Conservation (phyloP, 331 rosid genomes). For the Saraca asoca region DNA sequence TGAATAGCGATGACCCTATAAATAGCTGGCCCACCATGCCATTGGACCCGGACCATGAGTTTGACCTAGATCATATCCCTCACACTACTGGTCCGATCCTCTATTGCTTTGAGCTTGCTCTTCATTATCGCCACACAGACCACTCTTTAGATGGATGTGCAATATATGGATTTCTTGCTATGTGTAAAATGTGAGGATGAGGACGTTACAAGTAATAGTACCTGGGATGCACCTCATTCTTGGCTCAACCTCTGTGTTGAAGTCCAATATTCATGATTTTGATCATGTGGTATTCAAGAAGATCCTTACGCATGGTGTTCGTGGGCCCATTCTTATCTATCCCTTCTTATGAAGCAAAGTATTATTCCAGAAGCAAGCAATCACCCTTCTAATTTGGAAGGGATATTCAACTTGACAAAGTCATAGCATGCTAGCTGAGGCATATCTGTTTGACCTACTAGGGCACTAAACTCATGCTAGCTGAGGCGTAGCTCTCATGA, state of each 20-base stretch:
- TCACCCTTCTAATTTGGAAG: too few species aligned
- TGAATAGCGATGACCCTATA: slow-evolving; percentile 50
- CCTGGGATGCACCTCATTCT: slow-evolving; percentile 92
- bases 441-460: too few species aligned
- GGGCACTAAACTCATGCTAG: too few species aligned
- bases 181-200: slow-evolving; percentile 89
- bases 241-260: slow-evolving; percentile 87
- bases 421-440: too few species aligned
- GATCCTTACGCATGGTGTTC: slow-evolving; percentile 74
- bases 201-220: slow-evolving; percentile 61
- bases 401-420: too few species aligned
- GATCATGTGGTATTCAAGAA: slow-evolving; percentile 66
- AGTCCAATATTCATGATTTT: too few species aligned
- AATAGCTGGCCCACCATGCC: slow-evolving; percentile 64
- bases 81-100: slow-evolving; percentile 51
- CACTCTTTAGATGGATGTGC: slow-evolving; percentile 50
- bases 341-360: slow-evolving; percentile 76
- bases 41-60: slow-evolving; percentile 38
- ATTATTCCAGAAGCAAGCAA: too few species aligned
- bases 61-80: slow-evolving; percentile 44
- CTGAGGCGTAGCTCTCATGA: too few species aligned
- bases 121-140: slow-evolving; percentile 43
- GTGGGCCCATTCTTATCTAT: slow-evolving; percentile 89
- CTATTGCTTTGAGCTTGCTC: slow-evolving; percentile 66
- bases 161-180: slow-evolving; percentile 65